Evolutionary conservation across 208 protist genomes (phyloP).

Genomic region (Crithidia brevicula): DNA sequence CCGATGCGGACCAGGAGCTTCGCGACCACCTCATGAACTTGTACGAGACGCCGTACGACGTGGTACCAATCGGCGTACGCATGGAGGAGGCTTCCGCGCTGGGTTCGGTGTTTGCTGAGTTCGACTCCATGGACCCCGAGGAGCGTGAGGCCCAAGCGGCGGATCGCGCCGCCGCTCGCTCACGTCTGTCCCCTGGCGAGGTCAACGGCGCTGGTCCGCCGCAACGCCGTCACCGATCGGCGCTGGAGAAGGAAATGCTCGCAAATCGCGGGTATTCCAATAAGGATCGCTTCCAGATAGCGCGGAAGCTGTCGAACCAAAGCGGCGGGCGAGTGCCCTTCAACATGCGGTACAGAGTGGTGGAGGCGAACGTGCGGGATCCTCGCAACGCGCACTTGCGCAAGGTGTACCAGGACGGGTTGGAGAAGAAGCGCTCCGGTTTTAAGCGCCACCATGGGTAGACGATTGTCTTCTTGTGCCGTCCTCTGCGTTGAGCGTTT

Average conservation of each 20-base stretch:
- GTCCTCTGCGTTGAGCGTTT: too few species aligned
- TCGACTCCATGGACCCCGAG: conserved; percentile 71
- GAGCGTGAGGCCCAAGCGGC: conserved; percentile 19
- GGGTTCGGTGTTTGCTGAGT: conserved; percentile 70
- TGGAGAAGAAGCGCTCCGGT: conserved; percentile 63
- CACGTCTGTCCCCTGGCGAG: conserved; percentile 9
- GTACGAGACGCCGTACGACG: conserved; percentile 74
- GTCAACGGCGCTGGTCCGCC: background rate
- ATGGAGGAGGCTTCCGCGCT: conserved; percentile 68
- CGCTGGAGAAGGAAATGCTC: conserved; percentile 62
- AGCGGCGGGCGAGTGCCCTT: conserved; percentile 85
- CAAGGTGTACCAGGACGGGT: conserved; percentile 51
- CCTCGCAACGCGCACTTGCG: conserved; percentile 54
- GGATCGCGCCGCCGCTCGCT: conserved; percentile 25
- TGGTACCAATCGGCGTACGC: conserved; percentile 66
- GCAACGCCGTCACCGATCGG: conserved; percentile 36
- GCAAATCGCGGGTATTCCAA: conserved; percentile 72
- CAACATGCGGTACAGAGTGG: conserved; percentile 84
- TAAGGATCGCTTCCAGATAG: conserved; percentile 62
- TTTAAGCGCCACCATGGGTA: conserved; percentile 42
- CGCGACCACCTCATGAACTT: conserved; percentile 55
- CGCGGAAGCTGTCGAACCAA: conserved; percentile 65
- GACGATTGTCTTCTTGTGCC: background rate
- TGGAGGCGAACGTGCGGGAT: conserved; percentile 83
- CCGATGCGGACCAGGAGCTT: conserved; percentile 9